A percentile compares a stretch with the other conserved stretches of the same genome.
phyloP scores from a whole-genome alignment of 306 rosid genomes.

The Cucumis hystrix region DNA sequence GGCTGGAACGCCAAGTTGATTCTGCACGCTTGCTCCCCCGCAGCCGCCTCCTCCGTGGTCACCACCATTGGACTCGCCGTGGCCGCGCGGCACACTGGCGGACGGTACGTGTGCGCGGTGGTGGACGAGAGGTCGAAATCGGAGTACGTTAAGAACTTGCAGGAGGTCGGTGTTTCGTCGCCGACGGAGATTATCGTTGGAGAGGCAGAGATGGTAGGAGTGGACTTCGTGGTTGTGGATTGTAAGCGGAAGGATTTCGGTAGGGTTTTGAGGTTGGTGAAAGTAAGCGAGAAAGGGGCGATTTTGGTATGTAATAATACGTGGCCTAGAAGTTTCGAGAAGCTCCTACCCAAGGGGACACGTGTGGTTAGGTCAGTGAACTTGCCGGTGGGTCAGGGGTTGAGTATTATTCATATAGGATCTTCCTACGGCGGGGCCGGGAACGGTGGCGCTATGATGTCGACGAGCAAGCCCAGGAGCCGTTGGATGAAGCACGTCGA shows the following conservation, averaged over 20 bases:
- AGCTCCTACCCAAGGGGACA: slow-evolving; percentile 41
- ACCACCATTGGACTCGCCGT: slow-evolving; percentile 63
- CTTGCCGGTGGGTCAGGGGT: slow-evolving; percentile 67
- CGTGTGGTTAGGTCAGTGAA: slow-evolving; percentile 56
- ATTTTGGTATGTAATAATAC: slow-evolving; percentile 68
- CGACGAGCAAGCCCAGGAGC: neutral
- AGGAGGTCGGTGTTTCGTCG: slow-evolving; percentile 16
- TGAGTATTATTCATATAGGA: slow-evolving; percentile 71
- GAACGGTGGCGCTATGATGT: neutral
- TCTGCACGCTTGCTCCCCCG: slow-evolving; percentile 36
- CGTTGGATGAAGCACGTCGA: slow-evolving; percentile 77
- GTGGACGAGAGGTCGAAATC: slow-evolving; percentile 34
- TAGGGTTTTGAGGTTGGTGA: slow-evolving; percentile 39
- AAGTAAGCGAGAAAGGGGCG: slow-evolving; percentile 41
- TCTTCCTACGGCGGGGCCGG: slow-evolving; percentile 10
- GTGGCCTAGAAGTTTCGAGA: slow-evolving; percentile 21
- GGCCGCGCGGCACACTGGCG: slow-evolving; percentile 64
- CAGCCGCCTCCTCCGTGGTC: slow-evolving; percentile 22
- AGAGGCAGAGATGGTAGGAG: slow-evolving; percentile 26
- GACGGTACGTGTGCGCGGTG: slow-evolving; percentile 61
- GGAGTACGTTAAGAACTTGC: slow-evolving; percentile 29
- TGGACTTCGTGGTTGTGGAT: slow-evolving; percentile 73
- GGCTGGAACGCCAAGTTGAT: slow-evolving; percentile 70
- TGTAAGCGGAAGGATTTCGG: slow-evolving; percentile 41
- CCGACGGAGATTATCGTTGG: slow-evolving; percentile 38